Conservation (phyloP, 768 basidiomycete genomes). For the Dacryopinax primogenitus region DNA sequence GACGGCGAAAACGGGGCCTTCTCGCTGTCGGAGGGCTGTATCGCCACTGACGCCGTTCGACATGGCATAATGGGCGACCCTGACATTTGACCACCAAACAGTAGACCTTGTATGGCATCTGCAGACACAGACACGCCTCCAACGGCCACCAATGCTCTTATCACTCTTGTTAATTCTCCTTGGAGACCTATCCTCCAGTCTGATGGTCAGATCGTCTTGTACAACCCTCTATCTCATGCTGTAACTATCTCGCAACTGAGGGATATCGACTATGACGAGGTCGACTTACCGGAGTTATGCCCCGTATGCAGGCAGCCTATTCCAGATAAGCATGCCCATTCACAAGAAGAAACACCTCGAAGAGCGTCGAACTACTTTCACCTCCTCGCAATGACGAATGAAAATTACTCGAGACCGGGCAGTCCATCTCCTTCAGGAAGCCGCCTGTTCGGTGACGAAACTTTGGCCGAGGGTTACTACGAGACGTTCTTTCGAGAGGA, state of each 20-base stretch:
- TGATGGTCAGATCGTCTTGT: constrained; percentile 78
- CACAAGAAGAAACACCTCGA: background rate
- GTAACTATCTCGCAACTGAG: constrained; percentile 42
- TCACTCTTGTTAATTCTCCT: background rate
- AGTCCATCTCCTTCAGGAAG: constrained; percentile 6
- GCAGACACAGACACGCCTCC: background rate
- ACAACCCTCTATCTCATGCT: constrained; percentile 75
- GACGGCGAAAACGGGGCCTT: background rate
- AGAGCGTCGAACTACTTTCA: constrained; percentile 70
- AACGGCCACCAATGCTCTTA: background rate
- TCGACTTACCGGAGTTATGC: constrained; percentile 24
- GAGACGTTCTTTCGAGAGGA: constrained; percentile 87
- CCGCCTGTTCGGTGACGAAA: constrained; percentile 34
- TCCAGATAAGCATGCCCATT: background rate
- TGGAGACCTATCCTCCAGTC: constrained; percentile 74
- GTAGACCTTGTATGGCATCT: background rate
- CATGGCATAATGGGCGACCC: background rate
- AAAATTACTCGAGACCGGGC: constrained; percentile 39
- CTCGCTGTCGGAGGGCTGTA: background rate
- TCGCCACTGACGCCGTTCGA: background rate
- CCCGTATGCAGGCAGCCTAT: constrained; percentile 14
- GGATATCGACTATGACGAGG: constrained; percentile 18
- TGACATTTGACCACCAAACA: background rate
- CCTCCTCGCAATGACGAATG: constrained; percentile 58
- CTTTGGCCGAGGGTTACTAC: constrained; percentile 88